phyloP scores from a whole-genome alignment of 805 yeast species.

The Kuraishia cidri region DNA sequence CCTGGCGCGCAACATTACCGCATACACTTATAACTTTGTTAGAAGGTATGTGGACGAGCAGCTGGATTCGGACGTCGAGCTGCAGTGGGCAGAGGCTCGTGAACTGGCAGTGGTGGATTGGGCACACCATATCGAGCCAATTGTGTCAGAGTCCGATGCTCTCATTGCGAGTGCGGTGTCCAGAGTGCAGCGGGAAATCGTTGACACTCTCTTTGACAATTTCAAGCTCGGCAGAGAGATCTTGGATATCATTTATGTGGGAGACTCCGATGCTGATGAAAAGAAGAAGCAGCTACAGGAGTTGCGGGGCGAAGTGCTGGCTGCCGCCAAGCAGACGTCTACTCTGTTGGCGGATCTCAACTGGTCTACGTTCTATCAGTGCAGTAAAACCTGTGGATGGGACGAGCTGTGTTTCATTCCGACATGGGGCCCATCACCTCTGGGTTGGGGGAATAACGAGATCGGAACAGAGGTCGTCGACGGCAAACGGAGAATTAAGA shows the following conservation, averaged over 20 bases:
- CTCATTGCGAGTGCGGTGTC: slow-evolving; percentile 40
- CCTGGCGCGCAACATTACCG: slow-evolving; percentile 24
- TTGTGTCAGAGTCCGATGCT: slow-evolving; percentile 30
- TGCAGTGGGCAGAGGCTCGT: slow-evolving; percentile 15
- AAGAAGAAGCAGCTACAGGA: slow-evolving; percentile 9
- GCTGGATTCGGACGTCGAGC: slow-evolving; percentile 6
- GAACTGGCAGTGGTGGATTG: slow-evolving; percentile 35
- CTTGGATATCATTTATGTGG: slow-evolving; percentile 7
- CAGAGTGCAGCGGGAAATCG: slow-evolving; percentile 27
- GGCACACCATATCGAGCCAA: slow-evolving; percentile 28
- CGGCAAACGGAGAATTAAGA: slow-evolving; percentile 15
- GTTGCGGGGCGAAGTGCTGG: slow-evolving; percentile 1
- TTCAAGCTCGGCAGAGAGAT: slow-evolving; percentile 21
- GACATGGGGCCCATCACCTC: slow-evolving; percentile 52
- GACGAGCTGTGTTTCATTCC: slow-evolving; percentile 49
- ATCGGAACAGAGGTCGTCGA: slow-evolving; percentile 14
- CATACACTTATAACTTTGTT: slow-evolving; percentile 31
- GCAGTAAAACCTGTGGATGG: slow-evolving; percentile 29
- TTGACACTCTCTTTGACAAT: slow-evolving; percentile 24
- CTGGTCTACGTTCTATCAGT: slow-evolving; percentile 35
- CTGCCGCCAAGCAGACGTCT: neutral
- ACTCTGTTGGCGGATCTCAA: slow-evolving; percentile 18
- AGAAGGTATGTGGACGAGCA: slow-evolving; percentile 29
- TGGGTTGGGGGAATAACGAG: slow-evolving; percentile 29
- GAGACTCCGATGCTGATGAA: slow-evolving; percentile 6